Percentiles rank a stretch among this genome's conserved stretches.
Evolutionary conservation across 192 early-diverging fungal species (phyloP).

Genomic region (Coemansia sp.): DNA sequence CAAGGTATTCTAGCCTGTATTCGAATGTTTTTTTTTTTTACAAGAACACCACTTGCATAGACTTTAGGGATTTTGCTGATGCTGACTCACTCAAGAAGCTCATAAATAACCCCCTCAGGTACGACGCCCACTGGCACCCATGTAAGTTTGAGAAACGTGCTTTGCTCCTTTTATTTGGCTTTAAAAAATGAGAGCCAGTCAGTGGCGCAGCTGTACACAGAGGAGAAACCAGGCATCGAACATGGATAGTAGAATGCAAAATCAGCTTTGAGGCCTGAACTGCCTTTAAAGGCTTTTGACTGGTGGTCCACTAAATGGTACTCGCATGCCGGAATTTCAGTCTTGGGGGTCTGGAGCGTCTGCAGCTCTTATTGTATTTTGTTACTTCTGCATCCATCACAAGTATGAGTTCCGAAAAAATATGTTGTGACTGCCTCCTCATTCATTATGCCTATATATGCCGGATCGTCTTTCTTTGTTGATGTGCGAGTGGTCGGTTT

Average conservation of each 20-base stretch:
- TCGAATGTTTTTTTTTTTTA: background rate
- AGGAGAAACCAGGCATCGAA: background rate
- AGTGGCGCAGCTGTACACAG: background rate
- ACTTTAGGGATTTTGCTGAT: background rate
- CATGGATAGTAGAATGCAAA: background rate
- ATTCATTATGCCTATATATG: background rate
- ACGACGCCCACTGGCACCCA: background rate
- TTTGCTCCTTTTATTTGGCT: background rate
- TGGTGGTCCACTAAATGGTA: background rate
- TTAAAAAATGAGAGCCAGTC: background rate
- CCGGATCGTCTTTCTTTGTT: background rate
- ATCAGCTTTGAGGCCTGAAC: background rate
- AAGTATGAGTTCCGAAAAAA: background rate
- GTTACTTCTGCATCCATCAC: background rate
- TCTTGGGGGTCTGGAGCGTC: background rate
- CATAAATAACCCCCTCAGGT: slow-evolving; percentile 1
- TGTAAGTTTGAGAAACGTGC: background rate
- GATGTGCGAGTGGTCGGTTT: background rate
- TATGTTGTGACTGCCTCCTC: background rate
- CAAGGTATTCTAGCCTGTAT: slow-evolving; percentile 2
- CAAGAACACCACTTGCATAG: background rate
- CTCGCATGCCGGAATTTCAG: background rate
- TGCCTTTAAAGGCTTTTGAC: background rate
- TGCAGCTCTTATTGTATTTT: background rate
- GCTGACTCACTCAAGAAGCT: background rate